Percentiles rank a stretch among this genome's conserved stretches.
These are phyloP conservation scores for Geranium incanum DNA, from an alignment of 441 rosid species.

Conservation along the genomic window DNA sequence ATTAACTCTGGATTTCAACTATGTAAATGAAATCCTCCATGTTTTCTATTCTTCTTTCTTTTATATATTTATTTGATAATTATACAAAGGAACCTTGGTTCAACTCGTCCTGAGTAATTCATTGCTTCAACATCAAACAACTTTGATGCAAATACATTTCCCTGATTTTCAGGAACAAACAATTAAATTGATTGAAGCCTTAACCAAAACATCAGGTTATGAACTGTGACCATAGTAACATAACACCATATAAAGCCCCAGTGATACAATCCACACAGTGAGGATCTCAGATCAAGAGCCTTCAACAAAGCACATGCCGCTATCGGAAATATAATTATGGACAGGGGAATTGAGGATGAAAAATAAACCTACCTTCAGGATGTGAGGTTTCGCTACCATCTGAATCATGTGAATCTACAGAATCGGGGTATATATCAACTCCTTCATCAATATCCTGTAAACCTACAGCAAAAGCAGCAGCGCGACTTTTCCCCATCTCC, in stretches of 20 bases:
- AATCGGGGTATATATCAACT: conserved; percentile 57
- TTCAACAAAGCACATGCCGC: no score
- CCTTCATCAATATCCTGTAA: conserved; percentile 92
- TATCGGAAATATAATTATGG: background rate
- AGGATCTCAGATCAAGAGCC: no score
- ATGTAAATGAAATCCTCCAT: no score
- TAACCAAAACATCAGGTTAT: background rate
- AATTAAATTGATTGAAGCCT: background rate
- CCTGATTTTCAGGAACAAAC: background rate
- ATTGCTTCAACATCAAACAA: no score
- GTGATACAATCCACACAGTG: no score
- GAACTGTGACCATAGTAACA: background rate
- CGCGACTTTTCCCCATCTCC: conserved; percentile 98
- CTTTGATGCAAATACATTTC: background rate
- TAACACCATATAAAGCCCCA: background rate
- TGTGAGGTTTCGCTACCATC: conserved; percentile 74
- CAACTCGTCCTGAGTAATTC: no score
- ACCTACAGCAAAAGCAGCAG: conserved; percentile 95
- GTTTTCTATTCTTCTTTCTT: no score
- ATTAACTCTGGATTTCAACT: no score
- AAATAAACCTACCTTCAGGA: conserved; percentile 52
- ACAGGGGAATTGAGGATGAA: background rate
- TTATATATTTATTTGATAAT: no score
- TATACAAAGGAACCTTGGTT: no score
- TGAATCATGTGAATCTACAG: conserved; percentile 43